Conservation (phyloP, 1,284 basidiomycete species). For the Kwoniella shivajii region DNA sequence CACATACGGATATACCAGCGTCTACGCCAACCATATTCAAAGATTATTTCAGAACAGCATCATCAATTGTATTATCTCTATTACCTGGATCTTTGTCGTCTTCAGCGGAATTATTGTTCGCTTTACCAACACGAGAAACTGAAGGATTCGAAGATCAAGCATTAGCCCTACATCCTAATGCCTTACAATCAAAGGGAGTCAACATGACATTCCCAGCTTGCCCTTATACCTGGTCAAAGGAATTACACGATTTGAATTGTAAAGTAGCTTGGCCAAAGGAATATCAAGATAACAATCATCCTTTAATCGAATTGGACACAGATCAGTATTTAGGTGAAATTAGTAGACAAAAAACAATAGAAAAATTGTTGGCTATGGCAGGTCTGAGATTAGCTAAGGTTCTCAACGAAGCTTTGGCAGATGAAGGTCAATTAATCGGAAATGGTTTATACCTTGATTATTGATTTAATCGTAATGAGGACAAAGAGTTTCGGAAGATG, state of each 20-base stretch:
- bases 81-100: conserved; percentile 19
- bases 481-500: no score
- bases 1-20: conserved; percentile 26
- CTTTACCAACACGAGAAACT: conserved; percentile 27
- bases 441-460: conserved; percentile 28
- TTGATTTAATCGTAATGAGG: no score
- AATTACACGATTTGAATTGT: conserved; percentile 75
- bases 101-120: conserved; percentile 12
- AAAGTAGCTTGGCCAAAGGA: conserved; percentile 73
- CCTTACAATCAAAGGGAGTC: conserved; percentile 9
- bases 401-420: conserved; percentile 60
- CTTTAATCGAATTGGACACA: conserved; percentile 78
- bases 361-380: conserved; percentile 76
- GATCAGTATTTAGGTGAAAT: conserved; percentile 75
- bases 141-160: conserved; percentile 29
- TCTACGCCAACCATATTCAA: conserved; percentile 25
- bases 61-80: conserved; percentile 20
- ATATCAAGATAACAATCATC: conserved; percentile 37
- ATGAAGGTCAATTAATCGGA: conserved; percentile 7
- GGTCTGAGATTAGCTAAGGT: conserved; percentile 79
- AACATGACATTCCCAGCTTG: conserved; percentile 61
- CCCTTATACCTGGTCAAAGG: conserved; percentile 67
- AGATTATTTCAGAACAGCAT: conserved; percentile 23
- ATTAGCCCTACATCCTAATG: conserved; percentile 24
- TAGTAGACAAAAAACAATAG: conserved; percentile 68